Percentiles rank a stretch among this genome's conserved stretches.
phyloP scores from a whole-genome alignment of 768 basidiomycete species.

The Dendrothele bispora region DNA sequence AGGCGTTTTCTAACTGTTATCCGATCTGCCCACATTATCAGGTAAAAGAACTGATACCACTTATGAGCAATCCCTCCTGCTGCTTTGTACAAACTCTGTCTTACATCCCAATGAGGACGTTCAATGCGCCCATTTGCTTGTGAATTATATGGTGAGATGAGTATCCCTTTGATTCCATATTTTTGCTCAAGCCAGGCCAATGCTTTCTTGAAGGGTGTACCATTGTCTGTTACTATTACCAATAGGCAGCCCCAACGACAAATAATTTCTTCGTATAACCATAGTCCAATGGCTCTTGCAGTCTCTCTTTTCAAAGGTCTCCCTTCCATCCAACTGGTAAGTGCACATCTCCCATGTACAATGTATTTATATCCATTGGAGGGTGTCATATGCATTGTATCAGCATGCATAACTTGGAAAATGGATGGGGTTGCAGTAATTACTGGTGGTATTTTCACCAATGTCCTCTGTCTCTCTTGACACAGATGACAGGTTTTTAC shows the following conservation, averaged over 20 bases:
- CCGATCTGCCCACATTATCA: too few relatives aligned
- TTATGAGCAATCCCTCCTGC: not conserved
- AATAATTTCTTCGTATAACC: slow-evolving; percentile 13
- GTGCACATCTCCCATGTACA: slow-evolving; percentile 2
- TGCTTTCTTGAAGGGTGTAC: slow-evolving; percentile 15
- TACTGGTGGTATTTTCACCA: not conserved
- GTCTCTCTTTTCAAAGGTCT: slow-evolving; percentile 3
- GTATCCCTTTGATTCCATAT: slow-evolving; percentile 28
- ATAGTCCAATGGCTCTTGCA: not conserved
- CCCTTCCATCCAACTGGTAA: slow-evolving; percentile 8
- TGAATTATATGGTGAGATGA: slow-evolving; percentile 31
- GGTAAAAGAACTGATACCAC: not conserved
- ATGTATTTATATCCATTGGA: slow-evolving; percentile 8
- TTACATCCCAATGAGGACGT: not conserved
- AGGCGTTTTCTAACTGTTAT: too few relatives aligned
- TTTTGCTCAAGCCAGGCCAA: slow-evolving; percentile 18
- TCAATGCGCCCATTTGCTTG: slow-evolving; percentile 15
- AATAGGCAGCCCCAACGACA: slow-evolving; percentile 26
- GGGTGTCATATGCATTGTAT: slow-evolving; percentile 9
- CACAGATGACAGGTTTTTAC: slow-evolving; percentile 32
- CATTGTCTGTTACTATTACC: slow-evolving; percentile 33
- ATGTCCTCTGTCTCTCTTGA: slow-evolving; percentile 23
- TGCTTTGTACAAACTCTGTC: not conserved
- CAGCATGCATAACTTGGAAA: slow-evolving; percentile 5
- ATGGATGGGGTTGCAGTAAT: slow-evolving; percentile 3